A percentile compares a stretch with the other conserved stretches of the same genome.
Evolutionary conservation across 2,329 filamentous ascomycete genomes (phyloP).

Genomic region (Pestalotiopsis sp.): DNA sequence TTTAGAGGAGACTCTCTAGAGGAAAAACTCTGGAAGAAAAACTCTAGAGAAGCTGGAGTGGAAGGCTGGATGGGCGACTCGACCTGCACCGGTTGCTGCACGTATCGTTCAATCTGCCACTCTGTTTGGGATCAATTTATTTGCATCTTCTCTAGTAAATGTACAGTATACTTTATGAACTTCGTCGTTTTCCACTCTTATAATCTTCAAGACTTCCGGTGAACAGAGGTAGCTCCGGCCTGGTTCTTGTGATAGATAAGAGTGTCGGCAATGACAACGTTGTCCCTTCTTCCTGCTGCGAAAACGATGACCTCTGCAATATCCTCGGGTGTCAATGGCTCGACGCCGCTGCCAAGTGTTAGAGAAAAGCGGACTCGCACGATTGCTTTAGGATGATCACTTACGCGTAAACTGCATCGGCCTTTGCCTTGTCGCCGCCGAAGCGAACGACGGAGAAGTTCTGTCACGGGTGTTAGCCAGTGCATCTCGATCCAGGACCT

Average conservation of each 20-base stretch:
- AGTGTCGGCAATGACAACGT: constrained; percentile 79
- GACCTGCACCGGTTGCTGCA: no score
- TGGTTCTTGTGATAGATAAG: constrained; percentile 79
- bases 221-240: constrained; percentile 40
- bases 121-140: not conserved
- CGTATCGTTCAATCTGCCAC: no score
- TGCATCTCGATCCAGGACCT: not conserved
- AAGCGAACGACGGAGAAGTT: constrained; percentile 80
- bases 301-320: constrained; percentile 81
- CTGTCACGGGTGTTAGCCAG: constrained; percentile 18
- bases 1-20: no score
- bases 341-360: constrained; percentile 35
- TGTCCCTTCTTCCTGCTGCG: constrained; percentile 74
- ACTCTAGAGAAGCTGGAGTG: no score
- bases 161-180: constrained; percentile 4
- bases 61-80: no score
- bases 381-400: constrained; percentile 43
- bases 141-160: constrained; percentile 18
- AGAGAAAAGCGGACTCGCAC: constrained; percentile 14
- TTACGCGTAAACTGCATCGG: constrained; percentile 69
- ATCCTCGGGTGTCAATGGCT: constrained; percentile 76
- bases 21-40: no score
- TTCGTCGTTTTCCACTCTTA: not conserved
- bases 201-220: constrained; percentile 27
- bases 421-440: constrained; percentile 75